A percentile compares a stretch with the other conserved stretches of the same genome.
Evolutionary conservation across 441 rosid species (phyloP).

Genomic region (Adansonia madagascariensis): DNA sequence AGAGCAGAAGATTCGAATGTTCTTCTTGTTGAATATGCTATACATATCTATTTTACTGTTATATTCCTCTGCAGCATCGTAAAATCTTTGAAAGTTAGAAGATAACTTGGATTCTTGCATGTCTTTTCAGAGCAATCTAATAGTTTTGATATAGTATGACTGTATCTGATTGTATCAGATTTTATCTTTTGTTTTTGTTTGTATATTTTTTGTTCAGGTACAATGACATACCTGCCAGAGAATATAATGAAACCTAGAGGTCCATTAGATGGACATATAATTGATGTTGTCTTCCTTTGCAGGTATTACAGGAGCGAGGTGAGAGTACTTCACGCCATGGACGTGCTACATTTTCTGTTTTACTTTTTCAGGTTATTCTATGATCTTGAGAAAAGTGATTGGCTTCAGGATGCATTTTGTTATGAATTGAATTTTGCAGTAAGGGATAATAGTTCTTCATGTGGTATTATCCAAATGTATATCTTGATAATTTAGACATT

Average conservation of each 20-base stretch:
- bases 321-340: conserved; percentile 99
- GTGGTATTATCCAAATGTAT: conserved; percentile 22
- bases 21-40: conserved; percentile 3
- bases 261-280: conserved; percentile 28
- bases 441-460: conserved; percentile 27
- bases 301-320: conserved; percentile 99
- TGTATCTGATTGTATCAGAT: conserved; percentile 1
- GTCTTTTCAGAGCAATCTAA: conserved; percentile 15
- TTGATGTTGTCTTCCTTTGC: conserved; percentile 38
- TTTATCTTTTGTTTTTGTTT: conserved; percentile 11
- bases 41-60: not conserved
- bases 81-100: conserved; percentile 6
- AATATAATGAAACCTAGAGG: conserved; percentile 15
- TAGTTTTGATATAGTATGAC: conserved; percentile 1
- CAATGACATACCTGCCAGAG: not conserved
- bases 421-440: conserved; percentile 15
- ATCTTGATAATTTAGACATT: conserved; percentile 20
- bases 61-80: not conserved
- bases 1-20: conserved; percentile 22
- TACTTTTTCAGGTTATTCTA: conserved; percentile 85
- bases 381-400: conserved; percentile 20
- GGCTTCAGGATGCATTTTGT: conserved; percentile 14
- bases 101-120: conserved; percentile 12
- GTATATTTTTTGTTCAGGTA: not conserved
- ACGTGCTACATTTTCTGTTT: conserved; percentile 96